Evolutionary conservation across 345 rosid species (phyloP).

Genomic region (Luvunga scandens): DNA sequence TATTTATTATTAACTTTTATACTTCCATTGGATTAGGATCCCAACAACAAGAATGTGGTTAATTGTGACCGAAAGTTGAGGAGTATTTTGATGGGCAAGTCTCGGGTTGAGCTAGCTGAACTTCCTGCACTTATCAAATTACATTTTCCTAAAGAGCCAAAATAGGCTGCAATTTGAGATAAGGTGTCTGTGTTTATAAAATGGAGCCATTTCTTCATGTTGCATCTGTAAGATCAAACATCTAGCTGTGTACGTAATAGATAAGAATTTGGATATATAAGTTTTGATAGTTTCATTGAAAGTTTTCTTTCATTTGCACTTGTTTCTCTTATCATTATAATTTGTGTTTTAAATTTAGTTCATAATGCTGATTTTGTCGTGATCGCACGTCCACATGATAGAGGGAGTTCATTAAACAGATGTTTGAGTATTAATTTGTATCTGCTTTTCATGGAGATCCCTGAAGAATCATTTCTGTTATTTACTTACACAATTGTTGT

Average conservation of each 20-base stretch:
- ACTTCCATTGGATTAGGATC: conserved; percentile 48
- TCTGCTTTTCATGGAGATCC: background rate
- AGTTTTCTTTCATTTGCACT: background rate
- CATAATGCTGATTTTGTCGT: background rate
- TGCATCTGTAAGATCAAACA: conserved; percentile 3
- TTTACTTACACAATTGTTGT: background rate
- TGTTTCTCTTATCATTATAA: background rate
- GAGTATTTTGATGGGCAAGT: conserved; percentile 68
- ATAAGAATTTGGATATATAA: background rate
- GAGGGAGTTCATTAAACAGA: background rate
- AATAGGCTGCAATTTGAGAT: conserved; percentile 33
- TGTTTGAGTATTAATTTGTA: background rate
- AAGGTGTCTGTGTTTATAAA: background rate
- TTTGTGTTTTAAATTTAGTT: background rate
- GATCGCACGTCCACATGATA: no score
- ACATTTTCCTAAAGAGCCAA: conserved; percentile 71
- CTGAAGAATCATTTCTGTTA: background rate
- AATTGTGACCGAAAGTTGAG: conserved; percentile 75
- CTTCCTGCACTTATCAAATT: conserved; percentile 80
- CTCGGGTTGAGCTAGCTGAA: conserved; percentile 72
- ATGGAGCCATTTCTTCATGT: background rate
- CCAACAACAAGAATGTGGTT: conserved; percentile 75
- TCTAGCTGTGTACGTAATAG: conserved; percentile 9
- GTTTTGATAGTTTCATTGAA: background rate
- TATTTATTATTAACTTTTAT: background rate